These are phyloP conservation scores for Pascua guehoae DNA, from an alignment of 1,284 basidiomycete genomes.

Conservation along the genomic window DNA sequence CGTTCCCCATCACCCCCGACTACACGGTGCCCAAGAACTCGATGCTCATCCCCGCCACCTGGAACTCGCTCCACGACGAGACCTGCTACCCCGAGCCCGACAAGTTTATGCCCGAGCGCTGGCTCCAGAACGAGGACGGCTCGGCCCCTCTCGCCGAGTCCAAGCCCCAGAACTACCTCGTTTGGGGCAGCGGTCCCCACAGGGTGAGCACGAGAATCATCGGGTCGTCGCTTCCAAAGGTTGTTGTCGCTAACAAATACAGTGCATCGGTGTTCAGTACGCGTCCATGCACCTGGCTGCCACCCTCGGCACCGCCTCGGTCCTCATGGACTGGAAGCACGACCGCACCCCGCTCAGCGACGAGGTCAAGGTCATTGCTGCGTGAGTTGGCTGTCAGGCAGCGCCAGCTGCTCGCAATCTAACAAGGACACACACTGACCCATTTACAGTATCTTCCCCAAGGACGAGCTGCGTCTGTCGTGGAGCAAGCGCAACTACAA, in stretches of 20 bases:
- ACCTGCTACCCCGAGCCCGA: slow-evolving; percentile 85
- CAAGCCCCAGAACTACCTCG: slow-evolving; percentile 91
- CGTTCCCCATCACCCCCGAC: slow-evolving; percentile 83
- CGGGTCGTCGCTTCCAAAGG: slow-evolving; percentile 1
- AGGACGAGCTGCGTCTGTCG: slow-evolving; percentile 81
- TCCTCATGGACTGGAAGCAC: slow-evolving; percentile 85
- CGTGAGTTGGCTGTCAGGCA: not conserved
- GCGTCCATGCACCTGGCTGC: slow-evolving; percentile 68
- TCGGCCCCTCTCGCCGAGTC: slow-evolving; percentile 61
- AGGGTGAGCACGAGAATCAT: slow-evolving; percentile 45
- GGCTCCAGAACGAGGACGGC: slow-evolving; percentile 75
- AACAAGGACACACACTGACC: not conserved
- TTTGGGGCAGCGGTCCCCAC: slow-evolving; percentile 92
- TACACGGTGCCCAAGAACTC: slow-evolving; percentile 88
- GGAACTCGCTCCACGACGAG: slow-evolving; percentile 87
- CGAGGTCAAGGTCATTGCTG: slow-evolving; percentile 88
- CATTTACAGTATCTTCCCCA: slow-evolving; percentile 71
- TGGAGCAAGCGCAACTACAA: slow-evolving; percentile 49
- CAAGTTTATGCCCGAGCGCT: slow-evolving; percentile 80
- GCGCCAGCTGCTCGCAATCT: not conserved
- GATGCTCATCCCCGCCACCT: slow-evolving; percentile 98
- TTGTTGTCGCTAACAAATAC: not conserved
- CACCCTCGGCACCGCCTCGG: slow-evolving; percentile 76
- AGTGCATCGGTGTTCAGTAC: slow-evolving; percentile 8
- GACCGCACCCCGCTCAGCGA: slow-evolving; percentile 72